These are phyloP conservation scores for Hanseniaspora thailandica DNA, from an alignment of 805 yeast genomes.

Conservation along the genomic window DNA sequence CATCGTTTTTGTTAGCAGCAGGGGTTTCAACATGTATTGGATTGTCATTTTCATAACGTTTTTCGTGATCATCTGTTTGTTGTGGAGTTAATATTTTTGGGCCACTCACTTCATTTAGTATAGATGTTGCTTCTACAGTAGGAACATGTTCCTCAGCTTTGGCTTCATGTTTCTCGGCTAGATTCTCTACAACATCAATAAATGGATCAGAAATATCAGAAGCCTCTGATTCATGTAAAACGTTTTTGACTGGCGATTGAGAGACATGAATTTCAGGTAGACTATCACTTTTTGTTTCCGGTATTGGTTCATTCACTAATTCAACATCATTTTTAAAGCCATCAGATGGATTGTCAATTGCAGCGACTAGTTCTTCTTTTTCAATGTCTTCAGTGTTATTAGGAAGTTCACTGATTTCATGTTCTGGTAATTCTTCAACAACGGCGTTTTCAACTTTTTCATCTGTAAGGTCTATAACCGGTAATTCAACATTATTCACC, in stretches of 20 bases:
- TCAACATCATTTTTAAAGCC: too few species aligned
- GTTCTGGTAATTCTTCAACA: neutral
- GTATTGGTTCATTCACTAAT: too few species aligned
- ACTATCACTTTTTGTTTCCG: too few species aligned
- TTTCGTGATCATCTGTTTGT: too few species aligned
- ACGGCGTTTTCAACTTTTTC: neutral
- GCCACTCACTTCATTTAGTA: too few species aligned
- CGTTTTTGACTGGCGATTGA: neutral
- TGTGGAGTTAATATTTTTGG: too few species aligned
- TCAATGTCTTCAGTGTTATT: neutral
- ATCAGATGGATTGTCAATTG: neutral
- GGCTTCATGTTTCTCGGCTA: neutral
- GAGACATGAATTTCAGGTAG: too few species aligned
- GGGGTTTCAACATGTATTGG: neutral
- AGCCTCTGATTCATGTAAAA: neutral
- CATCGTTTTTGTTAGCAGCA: neutral
- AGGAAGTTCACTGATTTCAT: neutral
- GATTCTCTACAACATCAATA: neutral
- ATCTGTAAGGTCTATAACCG: neutral
- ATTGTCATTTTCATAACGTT: neutral
- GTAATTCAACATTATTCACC: neutral
- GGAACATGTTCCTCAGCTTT: too few species aligned
- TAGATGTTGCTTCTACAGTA: too few species aligned
- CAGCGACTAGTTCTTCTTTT: neutral
- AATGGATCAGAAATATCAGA: neutral